A percentile compares a stretch with the other conserved stretches of the same genome.
Evolutionary conservation across 2,329 filamentous ascomycete genomes (phyloP).

Genomic region (Fusarium nodosum): DNA sequence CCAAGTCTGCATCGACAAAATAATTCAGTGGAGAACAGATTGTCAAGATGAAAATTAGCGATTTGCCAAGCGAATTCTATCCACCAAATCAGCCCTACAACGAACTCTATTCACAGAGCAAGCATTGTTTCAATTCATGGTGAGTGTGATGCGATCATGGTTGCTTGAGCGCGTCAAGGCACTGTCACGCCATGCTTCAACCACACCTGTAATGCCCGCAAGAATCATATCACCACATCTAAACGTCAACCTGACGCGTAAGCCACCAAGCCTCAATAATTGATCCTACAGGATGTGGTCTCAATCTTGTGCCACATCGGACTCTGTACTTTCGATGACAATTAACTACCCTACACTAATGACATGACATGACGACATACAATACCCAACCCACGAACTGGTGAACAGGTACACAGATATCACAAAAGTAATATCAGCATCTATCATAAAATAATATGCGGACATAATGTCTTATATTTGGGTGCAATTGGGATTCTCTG

Average conservation of each 20-base stretch:
- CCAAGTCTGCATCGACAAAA: conserved; percentile 1
- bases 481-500: not conserved
- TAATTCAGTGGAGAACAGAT: conserved; percentile 1
- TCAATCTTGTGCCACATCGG: not conserved
- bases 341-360: not conserved
- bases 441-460: not conserved
- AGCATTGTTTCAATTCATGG: not conserved
- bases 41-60: conserved; percentile 3
- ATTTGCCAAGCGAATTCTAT: conserved; percentile 14
- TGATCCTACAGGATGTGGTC: not conserved
- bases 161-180: not conserved
- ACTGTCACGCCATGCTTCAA: not conserved
- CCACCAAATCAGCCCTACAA: conserved; percentile 14
- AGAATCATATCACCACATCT: too few species aligned
- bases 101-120: not conserved
- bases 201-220: not conserved
- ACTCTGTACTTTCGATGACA: not conserved
- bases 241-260: not conserved
- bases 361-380: not conserved
- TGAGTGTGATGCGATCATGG: too few species aligned
- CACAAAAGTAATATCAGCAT: not conserved
- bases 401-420: not conserved
- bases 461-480: too few species aligned
- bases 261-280: not conserved
- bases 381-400: not conserved